Evolutionary conservation across 2,329 filamentous ascomycete species (phyloP), one percentile per base, ranked within the genome.

Genomic region (Raffaelea arxii): DNA sequence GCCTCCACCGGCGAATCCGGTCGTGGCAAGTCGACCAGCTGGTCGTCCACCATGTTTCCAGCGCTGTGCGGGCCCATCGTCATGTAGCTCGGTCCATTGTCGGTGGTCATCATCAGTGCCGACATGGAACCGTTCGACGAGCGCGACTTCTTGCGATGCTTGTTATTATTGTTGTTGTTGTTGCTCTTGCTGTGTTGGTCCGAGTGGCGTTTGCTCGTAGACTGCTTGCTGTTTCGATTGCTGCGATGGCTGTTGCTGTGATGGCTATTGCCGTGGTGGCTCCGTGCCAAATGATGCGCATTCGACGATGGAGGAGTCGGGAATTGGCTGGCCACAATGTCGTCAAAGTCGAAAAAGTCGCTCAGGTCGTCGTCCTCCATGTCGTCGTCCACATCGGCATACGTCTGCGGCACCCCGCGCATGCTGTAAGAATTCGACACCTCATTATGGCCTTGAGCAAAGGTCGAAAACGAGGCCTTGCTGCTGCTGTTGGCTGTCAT

Each of bases 1-100:
- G 43, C 30, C 6, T 52, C 52, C 37, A 61, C 56, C 1, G 62
- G 57, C 32, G 62, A 64, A 47, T 63, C 61, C 0, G 61, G 61
- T 7, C 61, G 53, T 7, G 59, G 59, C 6, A 62, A 47, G 22
- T 54, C 59, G 11, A 12, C 35, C 12, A 41, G 9, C 21, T 27
- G 11, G 9, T 41, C 21, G 4, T 41, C 14, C 7, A 25, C 39
- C 22, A 25, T 25, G 21, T 25, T 41, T 6, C 4, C 39, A 22
- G 4, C 22, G 35, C 6, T n/a, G n/a, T 12, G 39, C 37, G 18
- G 7, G 14, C 12, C 23, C 39, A 6, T 37, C 21, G n/a, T 41
- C 36, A 11, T 41, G 39, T n/a, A 3, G 25, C 6, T 24, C 44
- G 10, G 14, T 41, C 35, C 5, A 22, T 11, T 4, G 25, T n/a